Evolutionary conservation across 768 basidiomycete species (phyloP), one percentile per base, ranked within the genome.

Genomic region (Boletus pseudopeckii): DNA sequence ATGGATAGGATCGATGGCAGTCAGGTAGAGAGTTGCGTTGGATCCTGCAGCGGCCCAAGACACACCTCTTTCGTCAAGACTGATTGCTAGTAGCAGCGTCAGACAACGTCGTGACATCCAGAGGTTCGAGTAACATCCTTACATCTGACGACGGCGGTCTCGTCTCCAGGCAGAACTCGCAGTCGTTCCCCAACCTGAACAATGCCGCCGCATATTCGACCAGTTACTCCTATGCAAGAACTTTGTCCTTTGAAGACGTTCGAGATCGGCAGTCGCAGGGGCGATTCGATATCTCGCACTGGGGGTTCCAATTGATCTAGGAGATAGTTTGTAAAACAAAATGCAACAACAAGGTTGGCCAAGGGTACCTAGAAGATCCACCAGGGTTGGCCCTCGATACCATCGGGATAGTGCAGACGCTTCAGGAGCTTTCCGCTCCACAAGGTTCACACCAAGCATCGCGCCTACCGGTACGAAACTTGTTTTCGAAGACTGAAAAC

Each of bases 191-290:
- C 96, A 3, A 94, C 88, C 71, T 98, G 95, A 4, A 98, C 80
- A 36, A 98, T 76, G 6, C 97, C 97, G 40, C 87, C 84, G 62
- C 86, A 90, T 41, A 98, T 74, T 46, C 94, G 75, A 17, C 97
- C 97, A 22, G 86, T 81, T 0, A 98, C 83, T 0, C 85, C 89
- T 5, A 82, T 83, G 2, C 88, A 82, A 3, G 90, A 83, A 15
- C 86, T 83, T 64, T 88, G 86, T 4, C 90, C 89, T 70, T 87
- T 95, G 78, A 96, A 98, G 4, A 98, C 91, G 67, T 99, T 98
- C 13, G 93, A 89, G 20, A 98, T 82, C 0, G 97, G 97, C 42
- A 98, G 77, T 36, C 97, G 83, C 22, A 96, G 70, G 0, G 95
- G 86, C 0, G 83, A 78, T 4, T 78, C 76, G 44, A 95, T 84